Evolutionary conservation across 495 filamentous ascomycete species (phyloP).

Genomic region (Pyrenula aspistea): DNA sequence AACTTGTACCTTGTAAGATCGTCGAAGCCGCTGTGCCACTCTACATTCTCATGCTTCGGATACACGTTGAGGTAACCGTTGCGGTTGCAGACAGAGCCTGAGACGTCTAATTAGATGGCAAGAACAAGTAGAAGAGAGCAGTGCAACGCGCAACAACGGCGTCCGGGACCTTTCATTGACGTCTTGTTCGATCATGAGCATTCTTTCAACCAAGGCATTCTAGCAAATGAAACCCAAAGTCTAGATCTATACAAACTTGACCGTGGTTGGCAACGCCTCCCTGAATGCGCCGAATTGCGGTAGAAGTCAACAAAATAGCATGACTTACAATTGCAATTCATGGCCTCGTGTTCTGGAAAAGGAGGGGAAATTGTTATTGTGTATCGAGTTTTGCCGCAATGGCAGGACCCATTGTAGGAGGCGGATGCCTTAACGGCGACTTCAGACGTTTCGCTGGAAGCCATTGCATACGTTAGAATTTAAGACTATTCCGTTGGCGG

Average conservation of each 20-base stretch:
- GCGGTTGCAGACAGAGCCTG: slow-evolving; percentile 24
- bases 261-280: too few species aligned
- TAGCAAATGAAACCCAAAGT: too few species aligned
- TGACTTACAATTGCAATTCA: slow-evolving; percentile 23
- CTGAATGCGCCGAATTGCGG: too few species aligned
- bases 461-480: too few species aligned
- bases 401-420: slow-evolving; percentile 19
- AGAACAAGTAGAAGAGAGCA: too few species aligned
- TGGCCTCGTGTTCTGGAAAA: slow-evolving; percentile 15
- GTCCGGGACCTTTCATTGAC: too few species aligned
- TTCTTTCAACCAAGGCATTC: too few species aligned
- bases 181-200: too few species aligned
- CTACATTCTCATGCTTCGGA: slow-evolving; percentile 14
- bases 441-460: background rate
- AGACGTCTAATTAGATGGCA: too few species aligned
- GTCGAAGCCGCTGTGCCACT: slow-evolving; percentile 13
- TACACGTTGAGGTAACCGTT: slow-evolving; percentile 32
- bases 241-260: too few species aligned
- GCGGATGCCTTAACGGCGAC: background rate
- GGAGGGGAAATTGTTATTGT: slow-evolving; percentile 14
- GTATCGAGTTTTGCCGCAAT: slow-evolving; percentile 22
- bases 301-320: background rate
- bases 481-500: too few species aligned
- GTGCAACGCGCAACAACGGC: too few species aligned
- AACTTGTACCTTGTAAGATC: slow-evolving; percentile 22